These are phyloP conservation scores for Termitomyces sp. DNA, from an alignment of 768 basidiomycete species.

Conservation along the genomic window DNA sequence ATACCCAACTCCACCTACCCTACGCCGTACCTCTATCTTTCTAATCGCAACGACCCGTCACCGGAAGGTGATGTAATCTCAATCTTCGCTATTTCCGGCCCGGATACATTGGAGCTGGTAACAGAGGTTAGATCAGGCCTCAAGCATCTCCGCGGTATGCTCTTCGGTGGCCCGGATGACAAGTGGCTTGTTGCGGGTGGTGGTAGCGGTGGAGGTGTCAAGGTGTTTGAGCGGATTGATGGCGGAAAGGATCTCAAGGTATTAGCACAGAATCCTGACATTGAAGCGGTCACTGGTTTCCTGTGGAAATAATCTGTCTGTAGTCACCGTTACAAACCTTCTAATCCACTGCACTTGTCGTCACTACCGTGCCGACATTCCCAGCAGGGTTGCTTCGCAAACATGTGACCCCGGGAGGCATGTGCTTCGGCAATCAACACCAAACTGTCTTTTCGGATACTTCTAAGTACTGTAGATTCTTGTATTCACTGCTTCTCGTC, in stretches of 20 bases:
- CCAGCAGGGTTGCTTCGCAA: too few relatives aligned
- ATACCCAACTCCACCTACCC: constrained; percentile 45
- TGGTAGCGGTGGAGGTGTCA: constrained; percentile 57
- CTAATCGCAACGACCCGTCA: constrained; percentile 71
- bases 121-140: constrained; percentile 65
- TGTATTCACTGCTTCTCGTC: too few relatives aligned
- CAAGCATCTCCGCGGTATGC: constrained; percentile 65
- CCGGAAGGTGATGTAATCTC: constrained; percentile 69
- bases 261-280: constrained; percentile 38
- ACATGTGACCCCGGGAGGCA: too few relatives aligned
- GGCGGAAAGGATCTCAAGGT: constrained; percentile 51
- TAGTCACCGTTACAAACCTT: neutral
- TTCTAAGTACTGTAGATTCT: too few relatives aligned
- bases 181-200: constrained; percentile 65
- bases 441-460: too few relatives aligned
- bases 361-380: too few relatives aligned
- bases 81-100: constrained; percentile 51
- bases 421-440: too few relatives aligned
- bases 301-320: constrained; percentile 34
- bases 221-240: constrained; percentile 62
- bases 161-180: constrained; percentile 56
- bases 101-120: constrained; percentile 43
- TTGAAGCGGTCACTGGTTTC: constrained; percentile 50
- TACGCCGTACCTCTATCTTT: constrained; percentile 58
- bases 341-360: neutral